Evolutionary conservation across 2,329 filamentous ascomycete genomes (phyloP).

Genomic region (Monosporascus sp.): DNA sequence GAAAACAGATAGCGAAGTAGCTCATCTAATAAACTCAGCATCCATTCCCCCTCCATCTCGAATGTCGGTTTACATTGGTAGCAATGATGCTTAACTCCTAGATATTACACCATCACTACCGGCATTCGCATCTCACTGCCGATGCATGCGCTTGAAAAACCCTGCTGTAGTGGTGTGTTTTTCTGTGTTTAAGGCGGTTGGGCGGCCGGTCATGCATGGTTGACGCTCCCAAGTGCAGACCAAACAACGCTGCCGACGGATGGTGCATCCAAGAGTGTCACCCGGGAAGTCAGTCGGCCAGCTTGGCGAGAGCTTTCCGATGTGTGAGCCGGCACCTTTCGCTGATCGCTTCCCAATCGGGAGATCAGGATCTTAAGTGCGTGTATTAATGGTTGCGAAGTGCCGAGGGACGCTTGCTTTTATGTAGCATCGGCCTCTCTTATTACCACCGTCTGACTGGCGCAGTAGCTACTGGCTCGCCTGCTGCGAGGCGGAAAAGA

Average conservation of each 20-base stretch:
- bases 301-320: background rate
- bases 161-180: background rate
- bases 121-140: background rate
- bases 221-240: background rate
- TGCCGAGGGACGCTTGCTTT: no score
- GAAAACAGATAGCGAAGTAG: no score
- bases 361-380: background rate
- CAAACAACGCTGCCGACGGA: background rate
- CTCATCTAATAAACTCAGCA: no score
- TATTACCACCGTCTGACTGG: no score
- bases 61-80: no score
- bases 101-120: no score
- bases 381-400: no score
- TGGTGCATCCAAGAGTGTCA: background rate
- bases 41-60: no score
- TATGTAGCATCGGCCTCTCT: no score
- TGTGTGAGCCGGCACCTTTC: background rate
- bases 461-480: no score
- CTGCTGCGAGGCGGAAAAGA: no score
- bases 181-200: background rate
- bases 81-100: no score
- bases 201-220: background rate
- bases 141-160: background rate
- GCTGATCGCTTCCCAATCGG: background rate
- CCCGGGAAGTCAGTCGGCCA: background rate